Evolutionary conservation across 1,139 yeast species (phyloP), one percentile per base, ranked within the genome.

Genomic region (Scheffersomyces illinoinensis): DNA sequence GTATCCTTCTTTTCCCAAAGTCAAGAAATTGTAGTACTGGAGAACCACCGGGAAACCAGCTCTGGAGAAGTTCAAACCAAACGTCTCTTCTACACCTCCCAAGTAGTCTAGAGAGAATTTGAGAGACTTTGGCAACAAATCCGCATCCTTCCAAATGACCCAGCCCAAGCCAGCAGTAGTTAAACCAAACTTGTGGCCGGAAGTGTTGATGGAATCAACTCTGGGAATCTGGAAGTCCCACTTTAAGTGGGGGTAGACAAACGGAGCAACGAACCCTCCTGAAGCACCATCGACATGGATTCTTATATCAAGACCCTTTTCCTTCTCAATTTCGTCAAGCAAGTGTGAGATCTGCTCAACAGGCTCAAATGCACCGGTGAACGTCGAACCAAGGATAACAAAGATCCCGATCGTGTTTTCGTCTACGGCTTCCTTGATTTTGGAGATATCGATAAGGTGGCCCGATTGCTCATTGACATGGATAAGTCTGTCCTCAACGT

Each of bases 221-320:
- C 97, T 83, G 47, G 85, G 85, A 56, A 90, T 72, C 58, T 86
- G 77, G 76, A 93, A 93, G 73, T 92, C 97, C 97, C 97, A 93
- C 63, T 81, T 82, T 64, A 88, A 79, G 43, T 87, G 83, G 6
- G 97, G 96, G 71, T 82, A 89, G 39, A 87, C 75, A 69, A 93
- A 90, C 20, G 98, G 97, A 1, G 96, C 96, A 49, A 91, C 85
- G 70, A 93, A 86, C 1, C 90, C 98, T 59, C 98, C 98, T 53
- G 93, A 86, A 1, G 98, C 98, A 64, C 96, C 98, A 73, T 93
- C 98, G 50, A 93, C 96, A 71, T 93, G 98, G 69, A 93, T 92
- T 58, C 96, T 92, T 56, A 91, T 76, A 67, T 84, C 84, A 61
- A 79, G 65, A 2, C 97, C 96, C 6, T 83, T 87, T 70, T 90